Evolutionary conservation across 352 stramenopile species (phyloP), one percentile per base, ranked within the genome.

Genomic region (Phytophthora sp.): DNA sequence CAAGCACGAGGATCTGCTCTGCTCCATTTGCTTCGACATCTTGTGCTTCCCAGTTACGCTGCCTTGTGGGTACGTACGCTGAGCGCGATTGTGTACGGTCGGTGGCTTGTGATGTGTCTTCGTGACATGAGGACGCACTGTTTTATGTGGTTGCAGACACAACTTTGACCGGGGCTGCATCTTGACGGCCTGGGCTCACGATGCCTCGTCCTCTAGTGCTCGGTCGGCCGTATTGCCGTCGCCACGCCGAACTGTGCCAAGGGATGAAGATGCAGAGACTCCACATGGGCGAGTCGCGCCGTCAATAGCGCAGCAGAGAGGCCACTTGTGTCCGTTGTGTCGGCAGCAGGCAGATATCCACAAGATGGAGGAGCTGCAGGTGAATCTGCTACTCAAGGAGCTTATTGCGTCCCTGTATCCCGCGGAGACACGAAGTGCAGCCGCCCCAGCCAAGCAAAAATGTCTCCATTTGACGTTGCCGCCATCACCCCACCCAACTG

Each of bases 121-220:
- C 54, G 11, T 23, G 50, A 18, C 24, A 39, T 53, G n/a, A 36
- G 45, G 18, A 11, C 35, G 21, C n/a, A 35, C 15, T 60, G 6
- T 44, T 56, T 7, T n/a, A n/a, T 55, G 41, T 61, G 54, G 7
- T 33, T 57, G 18, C 57, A 93, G 85, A n/a, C 85, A 93, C 69
- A 93, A 93, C 69, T 93, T 92, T 56, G 85, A 93, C 58, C 83
- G 85, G 8, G 85, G 85, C 7, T 93, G 85, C 58, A 85, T 93
- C 24, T 55, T 93, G 21, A 82, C 71, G 1, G 84, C 84, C 5
- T 93, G 84, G 84, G 55, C 67, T 4, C 77, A 87, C 44, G 71
- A 84, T 46, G 45, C 47, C 24, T 54, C n/a, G 7, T 7, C 5
- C n/a, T 20, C 26, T 41, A n/a, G 8, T 45, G 13, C 35, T 49